These are phyloP conservation scores for Aureobasidium sp. DNA, from an alignment of 2,329 filamentous ascomycete species.

Conservation along the genomic window DNA sequence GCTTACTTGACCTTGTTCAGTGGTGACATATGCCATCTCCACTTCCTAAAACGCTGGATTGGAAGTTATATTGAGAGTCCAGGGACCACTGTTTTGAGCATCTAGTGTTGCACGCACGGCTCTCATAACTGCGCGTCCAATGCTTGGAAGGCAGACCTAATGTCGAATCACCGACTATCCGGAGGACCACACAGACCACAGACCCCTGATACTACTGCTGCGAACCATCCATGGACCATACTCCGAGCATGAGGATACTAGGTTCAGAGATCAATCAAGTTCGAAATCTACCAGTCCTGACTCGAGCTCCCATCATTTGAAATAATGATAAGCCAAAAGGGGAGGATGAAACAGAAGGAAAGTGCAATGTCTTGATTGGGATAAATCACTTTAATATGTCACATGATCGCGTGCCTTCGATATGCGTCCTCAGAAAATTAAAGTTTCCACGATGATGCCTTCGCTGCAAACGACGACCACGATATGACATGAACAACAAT, in stretches of 20 bases:
- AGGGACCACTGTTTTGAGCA: background rate
- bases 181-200: background rate
- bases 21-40: background rate
- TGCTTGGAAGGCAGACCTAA: background rate
- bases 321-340: background rate
- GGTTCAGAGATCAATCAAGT: background rate
- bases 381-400: background rate
- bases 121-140: background rate
- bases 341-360: background rate
- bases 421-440: background rate
- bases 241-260: background rate
- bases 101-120: background rate
- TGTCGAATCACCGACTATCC: background rate
- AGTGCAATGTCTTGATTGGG: background rate
- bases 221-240: background rate
- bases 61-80: background rate
- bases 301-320: background rate
- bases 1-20: background rate
- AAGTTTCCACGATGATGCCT: background rate
- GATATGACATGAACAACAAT: constrained; percentile 4
- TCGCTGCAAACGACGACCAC: background rate
- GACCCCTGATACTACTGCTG: background rate
- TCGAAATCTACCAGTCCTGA: background rate
- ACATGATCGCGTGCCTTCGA: background rate
- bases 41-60: constrained; percentile 1